phyloP scores from a whole-genome alignment of 2,329 filamentous ascomycete species.

The Sphaerulina musiva region DNA sequence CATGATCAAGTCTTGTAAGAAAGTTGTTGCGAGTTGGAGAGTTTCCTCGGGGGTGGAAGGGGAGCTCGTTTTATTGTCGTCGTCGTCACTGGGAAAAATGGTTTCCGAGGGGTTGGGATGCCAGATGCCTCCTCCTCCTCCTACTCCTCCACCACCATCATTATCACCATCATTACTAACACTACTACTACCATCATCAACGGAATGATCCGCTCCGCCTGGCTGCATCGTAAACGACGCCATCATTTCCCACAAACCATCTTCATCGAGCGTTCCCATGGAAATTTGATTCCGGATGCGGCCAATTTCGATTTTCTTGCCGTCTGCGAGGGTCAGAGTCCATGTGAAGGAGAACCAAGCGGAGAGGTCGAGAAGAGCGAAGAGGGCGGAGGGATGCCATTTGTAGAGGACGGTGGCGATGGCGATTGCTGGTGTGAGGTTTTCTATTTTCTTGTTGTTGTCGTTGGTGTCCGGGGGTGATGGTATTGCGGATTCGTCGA shows the following conservation, averaged over 20 bases:
- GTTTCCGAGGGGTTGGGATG: constrained; percentile 15
- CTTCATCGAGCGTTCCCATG: constrained; percentile 15
- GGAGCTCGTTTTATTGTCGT: constrained; percentile 16
- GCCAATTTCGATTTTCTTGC: too few species aligned
- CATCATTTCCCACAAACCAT: constrained; percentile 19
- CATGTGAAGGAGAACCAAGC: constrained; percentile 24
- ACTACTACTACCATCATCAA: too few species aligned
- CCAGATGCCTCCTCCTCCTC: constrained; percentile 8
- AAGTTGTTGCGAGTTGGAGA: constrained; percentile 1
- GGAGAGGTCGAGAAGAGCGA: constrained; percentile 18
- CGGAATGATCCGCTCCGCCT: too few species aligned
- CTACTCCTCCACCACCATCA: too few species aligned
- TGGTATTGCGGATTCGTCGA: not conserved
- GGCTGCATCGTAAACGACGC: constrained; percentile 13
- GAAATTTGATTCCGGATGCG: constrained; percentile 18
- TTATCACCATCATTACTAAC: too few species aligned
- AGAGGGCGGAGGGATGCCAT: constrained; percentile 18
- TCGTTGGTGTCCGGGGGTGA: constrained; percentile 1
- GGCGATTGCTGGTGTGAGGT: constrained; percentile 15
- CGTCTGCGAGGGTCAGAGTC: constrained; percentile 5
- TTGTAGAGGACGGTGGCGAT: constrained; percentile 21
- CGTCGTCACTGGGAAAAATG: not conserved
- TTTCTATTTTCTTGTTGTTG: not conserved
- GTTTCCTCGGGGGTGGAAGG: constrained; percentile 17
- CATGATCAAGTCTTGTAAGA: constrained; percentile 13